A percentile compares a stretch with the other conserved stretches of the same genome.
These are phyloP conservation scores for Erodium maritimum DNA, from an alignment of 345 rosid genomes.

Conservation along the genomic window DNA sequence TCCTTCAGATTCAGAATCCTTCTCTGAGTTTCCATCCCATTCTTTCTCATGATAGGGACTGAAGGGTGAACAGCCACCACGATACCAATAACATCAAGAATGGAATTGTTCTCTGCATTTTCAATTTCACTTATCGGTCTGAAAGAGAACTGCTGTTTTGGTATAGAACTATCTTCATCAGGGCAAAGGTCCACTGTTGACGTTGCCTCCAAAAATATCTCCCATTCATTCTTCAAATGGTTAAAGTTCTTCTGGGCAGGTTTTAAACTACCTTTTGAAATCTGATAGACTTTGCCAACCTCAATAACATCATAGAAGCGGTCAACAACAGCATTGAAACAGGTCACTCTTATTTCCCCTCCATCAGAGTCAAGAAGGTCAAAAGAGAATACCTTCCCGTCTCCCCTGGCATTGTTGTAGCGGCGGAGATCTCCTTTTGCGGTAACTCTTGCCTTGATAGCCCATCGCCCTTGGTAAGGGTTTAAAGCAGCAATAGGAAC, in stretches of 20 bases:
- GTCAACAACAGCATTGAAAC: conserved; percentile 83
- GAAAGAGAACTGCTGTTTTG: conserved; percentile 79
- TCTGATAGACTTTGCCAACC: conserved; percentile 71
- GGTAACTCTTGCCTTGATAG: conserved; percentile 85
- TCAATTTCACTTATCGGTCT: conserved; percentile 71
- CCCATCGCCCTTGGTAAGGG: conserved; percentile 93
- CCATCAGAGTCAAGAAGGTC: conserved; percentile 90
- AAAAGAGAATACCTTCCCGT: conserved; percentile 84
- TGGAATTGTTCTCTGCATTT: conserved; percentile 59
- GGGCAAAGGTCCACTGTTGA: conserved; percentile 71
- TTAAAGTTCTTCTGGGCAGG: too few relatives aligned
- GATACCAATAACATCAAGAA: conserved; percentile 64
- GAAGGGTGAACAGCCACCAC: conserved; percentile 71
- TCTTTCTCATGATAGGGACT: conserved; percentile 74
- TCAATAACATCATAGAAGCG: conserved; percentile 60
- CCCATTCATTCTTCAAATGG: conserved; percentile 83
- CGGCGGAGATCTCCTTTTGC: conserved; percentile 84
- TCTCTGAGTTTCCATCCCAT: conserved; percentile 95
- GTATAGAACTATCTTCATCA: conserved; percentile 77
- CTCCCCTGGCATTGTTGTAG: conserved; percentile 82
- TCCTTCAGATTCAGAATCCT: conserved; percentile 67
- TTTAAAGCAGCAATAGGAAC: conserved; percentile 73
- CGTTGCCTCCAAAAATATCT: conserved; percentile 66
- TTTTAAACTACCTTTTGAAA: conserved; percentile 78
- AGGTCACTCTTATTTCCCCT: conserved; percentile 81